These are phyloP conservation scores for Ceriops tagal DNA, from an alignment of 345 rosid genomes.

Conservation along the genomic window DNA sequence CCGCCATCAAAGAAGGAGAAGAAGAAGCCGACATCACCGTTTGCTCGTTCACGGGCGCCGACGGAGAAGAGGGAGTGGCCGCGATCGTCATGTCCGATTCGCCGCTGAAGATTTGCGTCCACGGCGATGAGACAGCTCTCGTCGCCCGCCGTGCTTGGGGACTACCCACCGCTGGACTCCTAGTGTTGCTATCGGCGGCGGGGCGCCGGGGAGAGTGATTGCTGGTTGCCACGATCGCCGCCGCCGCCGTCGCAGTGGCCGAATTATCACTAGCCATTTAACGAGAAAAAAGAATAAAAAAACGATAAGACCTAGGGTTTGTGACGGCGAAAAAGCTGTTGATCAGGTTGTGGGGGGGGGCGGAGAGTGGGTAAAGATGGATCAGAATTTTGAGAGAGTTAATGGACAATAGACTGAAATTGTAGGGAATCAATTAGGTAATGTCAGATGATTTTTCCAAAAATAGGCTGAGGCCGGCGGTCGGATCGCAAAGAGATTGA, in stretches of 20 bases:
- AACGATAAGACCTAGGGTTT: neutral
- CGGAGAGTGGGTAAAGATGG: too few species aligned
- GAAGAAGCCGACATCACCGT: conserved; percentile 5
- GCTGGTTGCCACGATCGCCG: neutral
- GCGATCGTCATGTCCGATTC: conserved; percentile 31
- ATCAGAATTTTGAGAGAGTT: too few species aligned
- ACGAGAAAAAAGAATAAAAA: neutral
- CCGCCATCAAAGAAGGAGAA: conserved; percentile 31
- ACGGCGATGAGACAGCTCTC: conserved; percentile 30
- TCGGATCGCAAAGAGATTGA: too few species aligned
- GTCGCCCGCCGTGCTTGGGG: conserved; percentile 23
- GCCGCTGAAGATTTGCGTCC: conserved; percentile 46
- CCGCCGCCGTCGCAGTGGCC: neutral
- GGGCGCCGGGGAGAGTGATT: neutral
- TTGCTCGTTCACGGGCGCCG: conserved; percentile 20
- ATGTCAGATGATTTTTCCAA: too few species aligned
- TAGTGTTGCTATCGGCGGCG: neutral
- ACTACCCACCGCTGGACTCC: conserved; percentile 1
- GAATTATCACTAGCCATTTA: neutral
- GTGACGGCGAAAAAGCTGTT: neutral
- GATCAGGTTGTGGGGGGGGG: neutral
- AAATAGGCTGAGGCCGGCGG: too few species aligned
- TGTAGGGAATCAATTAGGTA: too few species aligned
- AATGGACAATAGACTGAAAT: too few species aligned
- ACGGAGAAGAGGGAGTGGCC: conserved; percentile 23